A percentile compares a stretch with the other conserved stretches of the same genome.
Evolutionary conservation across 2,329 filamentous ascomycete genomes (phyloP).

Genomic region (Epichloe hybrida): DNA sequence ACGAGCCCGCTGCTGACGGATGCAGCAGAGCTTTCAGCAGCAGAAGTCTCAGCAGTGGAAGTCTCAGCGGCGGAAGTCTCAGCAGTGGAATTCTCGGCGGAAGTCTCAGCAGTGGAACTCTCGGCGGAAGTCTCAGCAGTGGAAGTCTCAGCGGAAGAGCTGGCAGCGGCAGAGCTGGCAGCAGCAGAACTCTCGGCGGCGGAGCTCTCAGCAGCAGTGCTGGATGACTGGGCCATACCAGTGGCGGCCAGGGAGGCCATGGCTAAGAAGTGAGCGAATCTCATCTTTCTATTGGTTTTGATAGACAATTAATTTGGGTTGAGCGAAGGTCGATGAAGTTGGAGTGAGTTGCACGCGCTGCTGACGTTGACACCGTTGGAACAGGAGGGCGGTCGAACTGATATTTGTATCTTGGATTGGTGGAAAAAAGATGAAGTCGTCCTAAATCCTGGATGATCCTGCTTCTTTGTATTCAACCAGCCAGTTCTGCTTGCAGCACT

Average conservation of each 20-base stretch:
- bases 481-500: slow-evolving; percentile 1
- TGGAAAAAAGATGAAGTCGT: not conserved
- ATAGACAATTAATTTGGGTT: not conserved
- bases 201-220: not conserved
- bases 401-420: not conserved
- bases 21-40: not conserved
- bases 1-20: not conserved
- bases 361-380: not conserved
- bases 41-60: not conserved
- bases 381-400: not conserved
- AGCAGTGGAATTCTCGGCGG: not conserved
- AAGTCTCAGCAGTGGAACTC: not conserved
- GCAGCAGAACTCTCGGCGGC: not conserved
- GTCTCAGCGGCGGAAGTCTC: not conserved
- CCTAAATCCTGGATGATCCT: not conserved
- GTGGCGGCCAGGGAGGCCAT: slow-evolving; percentile 1
- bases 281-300: slow-evolving; percentile 17
- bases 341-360: not conserved
- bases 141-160: not conserved
- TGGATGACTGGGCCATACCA: not conserved
- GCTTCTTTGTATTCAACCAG: not conserved
- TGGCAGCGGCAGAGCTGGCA: not conserved
- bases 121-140: not conserved
- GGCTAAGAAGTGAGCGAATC: slow-evolving; percentile 18
- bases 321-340: slow-evolving; percentile 10